Evolutionary conservation across 164 flowering plant species (phyloP), one percentile per base, ranked within the genome.

Genomic region (Vitis cinerea): DNA sequence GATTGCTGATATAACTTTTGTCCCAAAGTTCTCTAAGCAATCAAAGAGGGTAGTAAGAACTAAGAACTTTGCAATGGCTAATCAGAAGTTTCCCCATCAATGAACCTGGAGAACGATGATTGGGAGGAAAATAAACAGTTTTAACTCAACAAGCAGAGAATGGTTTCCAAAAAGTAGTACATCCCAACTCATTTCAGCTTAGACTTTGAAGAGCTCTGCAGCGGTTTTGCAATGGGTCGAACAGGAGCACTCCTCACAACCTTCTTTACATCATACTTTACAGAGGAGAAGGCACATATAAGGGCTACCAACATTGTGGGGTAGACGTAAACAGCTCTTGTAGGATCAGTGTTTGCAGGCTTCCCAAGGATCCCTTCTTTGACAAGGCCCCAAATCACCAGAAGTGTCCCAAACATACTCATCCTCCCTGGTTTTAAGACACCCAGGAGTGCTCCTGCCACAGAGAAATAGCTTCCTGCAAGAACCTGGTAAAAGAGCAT

Each of bases 351-450:
- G 67, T 77, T 84, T 27, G 57, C 85, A 52, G 94, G 88, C 78
- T 88, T 90, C 71, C 87, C 84, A 49, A 94, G 87, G 60, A 92
- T 71, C 19, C 98, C 97, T 82, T 92, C 98, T 80, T 94, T 90
- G 63, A 92, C 88, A 47, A 94, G 97, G 29, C 98, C 98, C 98
- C 98, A 94, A 9, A 87, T 74, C 7, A 92, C 59, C 23, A 94
- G 79, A 70, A 94, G 95, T 3, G 97, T 88, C 55, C 98, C 98
- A 63, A 94, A 94, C 97, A 94, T 86, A 80, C 88, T 87, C 97
- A 94, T 94, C 76, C 93, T 90, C 11, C 92, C 94, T 13, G 91
- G 94, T 79, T 87, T 92, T 66, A 90, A 58, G 27, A 92, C 30
- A 51, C 97, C 91, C 75, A 90, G 78, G 15, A 90, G 75, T 3